These are phyloP conservation scores for Penicillium sumatraense DNA, from an alignment of 2,329 filamentous ascomycete species.

Conservation along the genomic window DNA sequence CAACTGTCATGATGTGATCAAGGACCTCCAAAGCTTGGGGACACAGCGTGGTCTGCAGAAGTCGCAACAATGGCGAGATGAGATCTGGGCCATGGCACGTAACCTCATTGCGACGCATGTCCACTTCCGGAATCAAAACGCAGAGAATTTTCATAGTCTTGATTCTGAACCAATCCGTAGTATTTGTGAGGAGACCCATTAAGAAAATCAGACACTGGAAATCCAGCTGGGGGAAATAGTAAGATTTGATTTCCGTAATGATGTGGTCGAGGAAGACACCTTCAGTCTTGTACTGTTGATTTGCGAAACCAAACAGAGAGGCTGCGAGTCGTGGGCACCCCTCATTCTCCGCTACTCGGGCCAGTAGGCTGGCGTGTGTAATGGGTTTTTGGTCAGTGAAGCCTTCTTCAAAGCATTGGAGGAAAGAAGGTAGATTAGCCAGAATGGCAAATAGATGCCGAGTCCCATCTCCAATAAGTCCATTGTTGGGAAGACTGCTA, in stretches of 20 bases:
- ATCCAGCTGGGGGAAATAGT: slow-evolving; percentile 81
- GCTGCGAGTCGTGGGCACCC: slow-evolving; percentile 69
- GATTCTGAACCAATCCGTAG: slow-evolving; percentile 83
- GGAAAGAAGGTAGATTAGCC: slow-evolving; percentile 86
- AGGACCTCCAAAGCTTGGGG: slow-evolving; percentile 89
- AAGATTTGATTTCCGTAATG: slow-evolving; percentile 72
- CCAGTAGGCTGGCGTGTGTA: slow-evolving; percentile 70
- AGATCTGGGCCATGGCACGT: slow-evolving; percentile 90
- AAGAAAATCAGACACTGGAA: slow-evolving; percentile 86
- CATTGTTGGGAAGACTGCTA: slow-evolving; percentile 76
- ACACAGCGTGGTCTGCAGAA: slow-evolving; percentile 91
- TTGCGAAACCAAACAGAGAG: slow-evolving; percentile 72
- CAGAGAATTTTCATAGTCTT: slow-evolving; percentile 92
- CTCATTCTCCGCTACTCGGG: slow-evolving; percentile 73
- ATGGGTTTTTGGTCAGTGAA: slow-evolving; percentile 60
- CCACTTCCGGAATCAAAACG: slow-evolving; percentile 82
- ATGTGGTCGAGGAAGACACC: slow-evolving; percentile 78
- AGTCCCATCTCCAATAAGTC: slow-evolving; percentile 79
- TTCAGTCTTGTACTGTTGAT: slow-evolving; percentile 67
- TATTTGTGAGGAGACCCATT: slow-evolving; percentile 89
- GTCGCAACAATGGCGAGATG: slow-evolving; percentile 85
- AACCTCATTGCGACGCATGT: slow-evolving; percentile 90
- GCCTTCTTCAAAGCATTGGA: slow-evolving; percentile 75
- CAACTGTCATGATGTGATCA: slow-evolving; percentile 94
- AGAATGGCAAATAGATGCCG: slow-evolving; percentile 84